phyloP scores from a whole-genome alignment of 2,329 filamentous ascomycete genomes.

The Ascochyta koolunga region DNA sequence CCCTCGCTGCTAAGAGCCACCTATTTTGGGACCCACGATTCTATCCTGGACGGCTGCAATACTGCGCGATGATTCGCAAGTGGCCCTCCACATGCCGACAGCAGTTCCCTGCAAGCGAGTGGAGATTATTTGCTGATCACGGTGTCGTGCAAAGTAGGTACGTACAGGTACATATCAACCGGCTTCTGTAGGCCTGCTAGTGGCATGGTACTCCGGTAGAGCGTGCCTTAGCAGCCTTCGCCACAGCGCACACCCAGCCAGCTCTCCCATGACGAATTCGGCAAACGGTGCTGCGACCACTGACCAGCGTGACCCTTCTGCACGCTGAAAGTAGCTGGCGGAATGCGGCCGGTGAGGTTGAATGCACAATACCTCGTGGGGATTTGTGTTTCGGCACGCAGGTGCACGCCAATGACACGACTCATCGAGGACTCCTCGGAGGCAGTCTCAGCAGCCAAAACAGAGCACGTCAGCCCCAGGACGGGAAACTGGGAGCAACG shows the following conservation, averaged over 20 bases:
- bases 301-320: slow-evolving; percentile 15
- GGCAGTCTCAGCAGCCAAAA: slow-evolving; percentile 35
- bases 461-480: slow-evolving; percentile 39
- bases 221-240: slow-evolving; percentile 32
- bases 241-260: slow-evolving; percentile 24
- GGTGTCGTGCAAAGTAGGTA: slow-evolving; percentile 35
- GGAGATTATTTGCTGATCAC: slow-evolving; percentile 48
- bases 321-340: slow-evolving; percentile 6
- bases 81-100: slow-evolving; percentile 29
- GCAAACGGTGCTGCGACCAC: slow-evolving; percentile 20
- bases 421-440: slow-evolving; percentile 16
- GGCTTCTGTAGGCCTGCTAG: slow-evolving; percentile 29
- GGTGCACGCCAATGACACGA: slow-evolving; percentile 25
- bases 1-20: slow-evolving; percentile 35
- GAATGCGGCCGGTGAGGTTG: slow-evolving; percentile 1
- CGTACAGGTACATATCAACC: slow-evolving; percentile 29
- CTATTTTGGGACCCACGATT: slow-evolving; percentile 42
- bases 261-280: slow-evolving; percentile 15
- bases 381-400: slow-evolving; percentile 22
- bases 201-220: slow-evolving; percentile 22
- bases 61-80: slow-evolving; percentile 39
- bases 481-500: slow-evolving; percentile 14
- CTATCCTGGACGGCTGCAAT: slow-evolving; percentile 28
- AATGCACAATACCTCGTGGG: slow-evolving; percentile 21
- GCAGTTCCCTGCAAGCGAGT: slow-evolving; percentile 40